Evolutionary conservation across 1,284 basidiomycete genomes (phyloP).

Genomic region (Salmacisia buchloeana): DNA sequence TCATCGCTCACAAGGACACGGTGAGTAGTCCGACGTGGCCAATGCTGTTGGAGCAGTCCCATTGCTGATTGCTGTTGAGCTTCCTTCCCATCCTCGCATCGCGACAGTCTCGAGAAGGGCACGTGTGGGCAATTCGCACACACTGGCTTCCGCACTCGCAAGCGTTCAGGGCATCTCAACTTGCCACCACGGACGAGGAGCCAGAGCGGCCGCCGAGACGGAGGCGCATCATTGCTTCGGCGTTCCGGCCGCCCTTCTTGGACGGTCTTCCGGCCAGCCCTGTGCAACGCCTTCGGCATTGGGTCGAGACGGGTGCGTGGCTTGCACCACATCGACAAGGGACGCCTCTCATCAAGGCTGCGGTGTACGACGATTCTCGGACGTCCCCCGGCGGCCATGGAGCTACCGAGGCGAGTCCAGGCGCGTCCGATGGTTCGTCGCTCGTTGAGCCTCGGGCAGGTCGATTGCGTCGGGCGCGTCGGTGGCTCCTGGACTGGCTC

Average conservation of each 20-base stretch:
- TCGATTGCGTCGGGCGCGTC: neutral
- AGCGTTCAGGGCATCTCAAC: neutral
- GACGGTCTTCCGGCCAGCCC: constrained; percentile 43
- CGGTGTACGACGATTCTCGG: constrained; percentile 1
- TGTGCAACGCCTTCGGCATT: constrained; percentile 33
- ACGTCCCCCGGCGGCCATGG: neutral
- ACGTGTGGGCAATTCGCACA: neutral
- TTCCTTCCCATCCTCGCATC: neutral
- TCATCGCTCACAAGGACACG: constrained; percentile 44
- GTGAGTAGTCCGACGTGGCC: constrained; percentile 10
- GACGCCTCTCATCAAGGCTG: neutral
- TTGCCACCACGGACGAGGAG: neutral
- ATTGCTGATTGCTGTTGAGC: too few relatives aligned
- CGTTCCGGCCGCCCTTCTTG: constrained; percentile 45
- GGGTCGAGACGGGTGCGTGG: constrained; percentile 10
- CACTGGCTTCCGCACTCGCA: neutral
- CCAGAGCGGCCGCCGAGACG: neutral
- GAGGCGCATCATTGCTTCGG: constrained; percentile 8
- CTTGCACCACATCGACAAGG: constrained; percentile 5
- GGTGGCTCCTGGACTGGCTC: neutral
- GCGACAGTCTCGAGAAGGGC: neutral
- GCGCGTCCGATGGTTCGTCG: neutral
- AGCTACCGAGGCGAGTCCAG: neutral
- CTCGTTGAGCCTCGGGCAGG: neutral
- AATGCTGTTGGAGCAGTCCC: too few relatives aligned